Evolutionary conservation across 2,329 filamentous ascomycete genomes (phyloP), one percentile per base, ranked within the genome.

Genomic region (Trichoderma cornu-damae): DNA sequence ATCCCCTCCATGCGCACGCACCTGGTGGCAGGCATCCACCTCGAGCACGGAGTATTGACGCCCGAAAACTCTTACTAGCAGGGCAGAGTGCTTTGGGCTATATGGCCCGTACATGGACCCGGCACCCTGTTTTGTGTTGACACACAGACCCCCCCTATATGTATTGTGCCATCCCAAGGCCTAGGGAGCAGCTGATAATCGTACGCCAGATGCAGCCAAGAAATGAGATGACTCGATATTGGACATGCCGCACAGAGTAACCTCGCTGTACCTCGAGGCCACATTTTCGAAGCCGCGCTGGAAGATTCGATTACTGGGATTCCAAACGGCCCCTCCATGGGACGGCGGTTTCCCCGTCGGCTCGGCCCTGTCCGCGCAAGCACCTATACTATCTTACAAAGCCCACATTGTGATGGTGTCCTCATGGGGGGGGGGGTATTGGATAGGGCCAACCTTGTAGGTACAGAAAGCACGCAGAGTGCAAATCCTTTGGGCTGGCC

Each of bases 361-460:
- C 49, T 52, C 49, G 49, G 49, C 37, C 49, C 49, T 52, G 20
- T 42, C 49, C 49, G 49, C 43, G 49, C 43, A 52, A 52, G 49
- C 37, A 52, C 49, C 49, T 52, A 52, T 37, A 52, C 49, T 32
- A n/a, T 42, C 26, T 14, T 14, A 24, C n/a, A 9, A 24, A 43
- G 49, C n/a, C 49, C 18, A 20, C 18, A 43, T 24, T 20, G 7
- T 6, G 37, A 52, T 52, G 14, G 24, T 16, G 32, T 20, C 44
- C n/a, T 32, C 30, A 26, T 48, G 18, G 44, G 32, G n/a, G n/a
- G n/a, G n/a, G n/a, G n/a, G n/a, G n/a, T 4, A 4, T 14, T 48
- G 30, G 40, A 48, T 35, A 48, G 44, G 32, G 44, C 44, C 11
- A 48, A 46, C 26, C 30, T 46, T 30, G 30, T 30, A 46, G n/a